Evolutionary conservation across 2,329 filamentous ascomycete genomes (phyloP).

Genomic region (Ophiostoma novo-ulmi): DNA sequence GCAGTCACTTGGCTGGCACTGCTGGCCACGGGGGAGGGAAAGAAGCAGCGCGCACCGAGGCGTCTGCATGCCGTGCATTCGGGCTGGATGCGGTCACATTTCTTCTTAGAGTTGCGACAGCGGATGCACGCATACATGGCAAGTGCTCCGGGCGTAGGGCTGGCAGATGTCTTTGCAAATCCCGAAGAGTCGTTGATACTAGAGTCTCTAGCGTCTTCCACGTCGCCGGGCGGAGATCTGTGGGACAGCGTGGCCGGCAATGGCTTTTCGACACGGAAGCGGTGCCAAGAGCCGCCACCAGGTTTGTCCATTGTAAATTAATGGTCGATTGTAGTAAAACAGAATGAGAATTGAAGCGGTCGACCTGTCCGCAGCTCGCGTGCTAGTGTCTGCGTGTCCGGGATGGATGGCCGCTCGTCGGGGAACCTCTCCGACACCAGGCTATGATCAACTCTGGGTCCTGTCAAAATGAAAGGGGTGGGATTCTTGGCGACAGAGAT

Average conservation of each 20-base stretch:
- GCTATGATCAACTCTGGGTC: not conserved
- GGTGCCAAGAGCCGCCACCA: conserved; percentile 29
- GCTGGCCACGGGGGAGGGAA: conserved; percentile 32
- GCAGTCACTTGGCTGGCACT: conserved; percentile 36
- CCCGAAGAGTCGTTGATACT: not conserved
- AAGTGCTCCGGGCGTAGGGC: conserved; percentile 26
- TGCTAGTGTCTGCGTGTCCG: not conserved
- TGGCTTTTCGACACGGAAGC: conserved; percentile 30
- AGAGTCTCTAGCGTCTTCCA: not conserved
- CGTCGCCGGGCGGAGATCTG: not conserved
- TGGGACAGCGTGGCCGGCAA: conserved; percentile 20
- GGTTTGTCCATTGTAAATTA: conserved; percentile 19
- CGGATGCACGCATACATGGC: conserved; percentile 35
- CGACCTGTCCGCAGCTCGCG: not conserved
- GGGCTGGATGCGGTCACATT: conserved; percentile 41
- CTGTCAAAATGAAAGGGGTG: not conserved
- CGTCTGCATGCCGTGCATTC: conserved; percentile 39
- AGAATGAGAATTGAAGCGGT: not conserved
- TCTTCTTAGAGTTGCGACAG: conserved; percentile 44
- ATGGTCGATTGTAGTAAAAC: not conserved
- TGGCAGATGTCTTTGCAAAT: not conserved
- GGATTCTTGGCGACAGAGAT: not conserved
- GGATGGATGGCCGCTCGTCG: not conserved
- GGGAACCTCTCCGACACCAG: not conserved
- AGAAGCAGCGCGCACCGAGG: conserved; percentile 39